phyloP scores from a whole-genome alignment of 192 early-diverging fungal species.

The Rhizophagus clarus region DNA sequence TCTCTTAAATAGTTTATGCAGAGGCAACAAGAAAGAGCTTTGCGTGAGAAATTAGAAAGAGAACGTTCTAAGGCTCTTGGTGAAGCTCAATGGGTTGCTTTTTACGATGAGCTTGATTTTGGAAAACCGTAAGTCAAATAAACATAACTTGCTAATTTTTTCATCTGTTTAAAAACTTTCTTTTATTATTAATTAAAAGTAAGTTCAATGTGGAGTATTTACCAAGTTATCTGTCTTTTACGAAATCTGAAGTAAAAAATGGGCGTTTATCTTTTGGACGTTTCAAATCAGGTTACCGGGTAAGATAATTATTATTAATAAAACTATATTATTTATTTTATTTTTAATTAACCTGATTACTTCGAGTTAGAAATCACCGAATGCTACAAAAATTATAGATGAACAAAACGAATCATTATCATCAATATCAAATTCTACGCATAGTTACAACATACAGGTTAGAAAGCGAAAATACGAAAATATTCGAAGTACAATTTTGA shows the following conservation, averaged over 20 bases:
- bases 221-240: constrained; percentile 37
- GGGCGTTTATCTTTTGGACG: constrained; percentile 11
- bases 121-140: constrained; percentile 38
- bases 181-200: constrained; percentile 13
- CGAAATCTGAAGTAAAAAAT: not conserved
- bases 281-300: not conserved
- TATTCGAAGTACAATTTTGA: not conserved
- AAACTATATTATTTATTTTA: not conserved
- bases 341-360: not conserved
- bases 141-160: not conserved
- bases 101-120: constrained; percentile 32
- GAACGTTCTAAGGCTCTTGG: constrained; percentile 36
- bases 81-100: constrained; percentile 41
- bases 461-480: not conserved
- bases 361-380: not conserved
- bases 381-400: not conserved
- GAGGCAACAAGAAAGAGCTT: constrained; percentile 39
- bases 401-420: not conserved
- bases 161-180: not conserved
- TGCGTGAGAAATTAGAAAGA: constrained; percentile 35
- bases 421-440: not conserved
- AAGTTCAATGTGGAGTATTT: constrained; percentile 43
- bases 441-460: not conserved
- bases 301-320: not conserved
- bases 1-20: constrained; percentile 42